Conservation (phyloP, 805 yeast species). For the Pichia paraexigua region DNA sequence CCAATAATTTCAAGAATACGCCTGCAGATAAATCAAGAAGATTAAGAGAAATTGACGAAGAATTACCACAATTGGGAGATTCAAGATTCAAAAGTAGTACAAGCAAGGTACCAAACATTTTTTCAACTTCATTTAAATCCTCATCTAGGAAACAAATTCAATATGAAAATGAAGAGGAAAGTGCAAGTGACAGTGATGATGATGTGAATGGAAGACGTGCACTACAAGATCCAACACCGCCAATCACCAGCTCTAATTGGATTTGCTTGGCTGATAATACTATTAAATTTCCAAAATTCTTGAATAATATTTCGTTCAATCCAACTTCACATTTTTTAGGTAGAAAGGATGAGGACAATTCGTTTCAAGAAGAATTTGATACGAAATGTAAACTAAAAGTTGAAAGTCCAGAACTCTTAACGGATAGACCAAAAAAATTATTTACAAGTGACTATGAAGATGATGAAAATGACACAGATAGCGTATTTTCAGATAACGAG, state of each 20-base stretch:
- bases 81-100: not conserved
- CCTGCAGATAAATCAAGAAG: not conserved
- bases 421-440: constrained; percentile 14
- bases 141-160: not conserved
- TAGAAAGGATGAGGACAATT: not conserved
- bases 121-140: not conserved
- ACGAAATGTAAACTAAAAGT: constrained; percentile 12
- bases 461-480: constrained; percentile 11
- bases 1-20: not conserved
- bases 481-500: not conserved
- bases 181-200: not conserved
- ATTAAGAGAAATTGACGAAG: not conserved
- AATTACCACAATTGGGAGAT: not conserved
- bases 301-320: not conserved
- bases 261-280: constrained; percentile 2
- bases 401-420: constrained; percentile 16
- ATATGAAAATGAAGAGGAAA: not conserved
- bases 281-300: constrained; percentile 2
- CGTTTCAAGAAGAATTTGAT: not conserved
- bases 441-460: constrained; percentile 23
- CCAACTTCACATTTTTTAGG: not conserved
- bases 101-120: not conserved
- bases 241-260: not conserved
- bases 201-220: not conserved
- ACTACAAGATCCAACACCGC: not conserved